phyloP scores from a whole-genome alignment of 2,329 filamentous ascomycete genomes.

The Ceratocystis alfenasii region DNA sequence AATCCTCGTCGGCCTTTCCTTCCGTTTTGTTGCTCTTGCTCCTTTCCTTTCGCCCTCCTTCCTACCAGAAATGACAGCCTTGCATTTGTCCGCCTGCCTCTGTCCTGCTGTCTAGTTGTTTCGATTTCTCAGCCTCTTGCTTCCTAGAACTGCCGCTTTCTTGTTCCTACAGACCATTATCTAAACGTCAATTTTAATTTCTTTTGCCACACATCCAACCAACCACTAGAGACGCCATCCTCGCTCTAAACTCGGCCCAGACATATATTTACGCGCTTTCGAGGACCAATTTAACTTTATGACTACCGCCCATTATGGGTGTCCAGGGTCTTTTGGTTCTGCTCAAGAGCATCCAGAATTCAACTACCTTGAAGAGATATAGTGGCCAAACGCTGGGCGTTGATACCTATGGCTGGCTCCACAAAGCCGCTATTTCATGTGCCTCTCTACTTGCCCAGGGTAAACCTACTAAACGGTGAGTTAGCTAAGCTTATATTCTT shows the following conservation, averaged over 20 bases:
- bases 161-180: neutral
- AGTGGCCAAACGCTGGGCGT: constrained; percentile 81
- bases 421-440: constrained; percentile 81
- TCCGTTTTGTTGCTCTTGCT: neutral
- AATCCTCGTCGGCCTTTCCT: neutral
- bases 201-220: neutral
- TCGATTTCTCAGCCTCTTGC: neutral
- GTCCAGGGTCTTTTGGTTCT: constrained; percentile 55
- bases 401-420: constrained; percentile 96
- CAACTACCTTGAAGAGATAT: constrained; percentile 75
- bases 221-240: neutral
- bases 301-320: constrained; percentile 22
- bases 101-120: neutral
- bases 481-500: neutral
- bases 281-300: neutral
- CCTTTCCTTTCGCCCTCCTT: neutral
- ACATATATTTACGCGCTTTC: neutral
- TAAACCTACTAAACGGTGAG: constrained; percentile 76
- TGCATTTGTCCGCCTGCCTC: neutral
- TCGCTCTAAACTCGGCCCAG: neutral
- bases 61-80: neutral
- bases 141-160: neutral
- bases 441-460: constrained; percentile 80
- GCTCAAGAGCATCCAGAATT: constrained; percentile 91
- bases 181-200: neutral